These are phyloP conservation scores for Elaeis guineensis DNA, from an alignment of 176 grass and related monocot genomes.

Conservation along the genomic window DNA sequence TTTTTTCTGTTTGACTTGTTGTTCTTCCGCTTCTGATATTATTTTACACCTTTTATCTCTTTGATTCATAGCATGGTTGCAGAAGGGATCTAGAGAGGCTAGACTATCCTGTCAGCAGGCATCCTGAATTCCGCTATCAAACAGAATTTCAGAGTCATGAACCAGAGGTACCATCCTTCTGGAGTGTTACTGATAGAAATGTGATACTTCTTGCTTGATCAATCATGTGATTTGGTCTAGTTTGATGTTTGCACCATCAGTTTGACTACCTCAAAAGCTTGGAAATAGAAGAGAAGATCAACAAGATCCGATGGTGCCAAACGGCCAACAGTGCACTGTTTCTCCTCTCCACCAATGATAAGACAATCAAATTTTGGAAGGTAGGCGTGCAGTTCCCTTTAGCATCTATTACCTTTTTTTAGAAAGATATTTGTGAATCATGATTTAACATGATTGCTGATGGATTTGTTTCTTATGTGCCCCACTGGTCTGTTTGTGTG, in stretches of 20 bases:
- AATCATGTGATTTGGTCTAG: conserved; percentile 23
- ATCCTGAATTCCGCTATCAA: conserved; percentile 93
- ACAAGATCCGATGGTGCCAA: conserved; percentile 23
- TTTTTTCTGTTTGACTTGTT: not conserved
- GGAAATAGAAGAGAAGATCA: conserved; percentile 23
- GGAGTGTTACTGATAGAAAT: not conserved
- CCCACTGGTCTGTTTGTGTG: not conserved
- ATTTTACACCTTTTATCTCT: conserved; percentile 18
- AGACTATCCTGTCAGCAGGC: conserved; percentile 62
- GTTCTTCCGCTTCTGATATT: not conserved
- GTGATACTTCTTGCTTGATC: conserved; percentile 6
- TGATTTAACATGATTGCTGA: not conserved
- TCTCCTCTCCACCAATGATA: conserved; percentile 19
- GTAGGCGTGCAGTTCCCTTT: not conserved
- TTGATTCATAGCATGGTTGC: conserved; percentile 35
- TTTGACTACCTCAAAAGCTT: conserved; percentile 23
- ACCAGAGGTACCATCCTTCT: conserved; percentile 73
- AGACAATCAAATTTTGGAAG: conserved; percentile 23
- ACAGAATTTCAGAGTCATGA: conserved; percentile 99
- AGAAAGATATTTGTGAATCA: no score
- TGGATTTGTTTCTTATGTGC: not conserved
- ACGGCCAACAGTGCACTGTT: conserved; percentile 1
- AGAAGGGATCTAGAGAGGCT: conserved; percentile 77
- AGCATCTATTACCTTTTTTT: no score
- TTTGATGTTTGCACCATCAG: conserved; percentile 19